Base-by-base conservation (phyloP, 176 grass and related monocot species). In the Ampelocalamus luodianensis region DNA sequence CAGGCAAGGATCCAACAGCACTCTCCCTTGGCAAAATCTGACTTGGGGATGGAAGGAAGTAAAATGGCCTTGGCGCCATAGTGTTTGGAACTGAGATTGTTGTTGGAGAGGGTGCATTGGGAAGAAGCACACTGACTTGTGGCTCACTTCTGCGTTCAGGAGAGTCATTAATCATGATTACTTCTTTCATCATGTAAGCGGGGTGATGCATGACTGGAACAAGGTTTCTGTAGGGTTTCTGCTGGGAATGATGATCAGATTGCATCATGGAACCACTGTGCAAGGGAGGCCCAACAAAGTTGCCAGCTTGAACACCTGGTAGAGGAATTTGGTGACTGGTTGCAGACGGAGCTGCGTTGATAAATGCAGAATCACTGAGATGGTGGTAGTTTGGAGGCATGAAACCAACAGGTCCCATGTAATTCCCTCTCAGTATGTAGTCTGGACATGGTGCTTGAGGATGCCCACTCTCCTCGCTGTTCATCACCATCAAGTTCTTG, bases 401-500 rank as follows among this genome's bases (percentile, higher is more conserved):
- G 49, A 96, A 93, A 76, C 83, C 78, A 82, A 72, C 85, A 58
- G 94, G 91, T 12, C 83, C 24, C 42, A 65, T n/a, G 71, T 85
- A 90, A 81, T 88, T 90, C 76, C 60, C 68, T 74, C 76, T 81
- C 27, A 90, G 46, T 50, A 78, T 20, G 74, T 86, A 85, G 9
- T 90, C 86, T 63, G 91, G 90, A 86, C 38, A 79, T 66, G 91
- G 72, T 50, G 75, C 79, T 85, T 75, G 89, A 78, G 84, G 88
- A 77, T 91, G 91, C 65, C 77, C 46, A 82, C 71, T 82, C 87
- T 92, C 93, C 78, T 99, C 93, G 6, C 85, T 95, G 84, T 92
- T 99, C 88, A 92, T 91, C 83, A 99, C 93, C 85, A 89, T 85
- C 71, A 99, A 86, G 62, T 99, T 88, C 71, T 99, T 99, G 79